phyloP scores from a whole-genome alignment of 345 rosid species.

The Rhizophora mangle region DNA sequence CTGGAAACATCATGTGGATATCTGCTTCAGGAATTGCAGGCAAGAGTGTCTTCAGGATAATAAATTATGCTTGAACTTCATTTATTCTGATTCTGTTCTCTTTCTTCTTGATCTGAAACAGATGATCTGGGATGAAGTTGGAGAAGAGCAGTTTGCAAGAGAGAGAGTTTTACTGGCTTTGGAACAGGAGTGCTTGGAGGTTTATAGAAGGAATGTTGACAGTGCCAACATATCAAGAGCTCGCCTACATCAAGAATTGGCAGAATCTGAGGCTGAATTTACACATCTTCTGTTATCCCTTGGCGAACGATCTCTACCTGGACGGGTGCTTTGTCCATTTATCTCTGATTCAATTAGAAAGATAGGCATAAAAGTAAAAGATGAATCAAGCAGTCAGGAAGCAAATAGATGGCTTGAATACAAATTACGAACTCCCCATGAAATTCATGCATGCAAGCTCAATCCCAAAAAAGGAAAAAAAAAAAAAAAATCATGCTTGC shows the following conservation, averaged over 20 bases:
- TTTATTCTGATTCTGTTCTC: conserved; percentile 4
- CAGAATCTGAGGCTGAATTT: conserved; percentile 95
- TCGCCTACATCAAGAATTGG: conserved; percentile 93
- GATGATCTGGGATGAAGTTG: conserved; percentile 99
- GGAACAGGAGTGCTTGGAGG: conserved; percentile 90
- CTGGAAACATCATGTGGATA: conserved; percentile 82
- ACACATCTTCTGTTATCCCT: conserved; percentile 94
- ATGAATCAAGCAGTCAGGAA: neutral
- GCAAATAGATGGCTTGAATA: neutral
- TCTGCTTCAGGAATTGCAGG: conserved; percentile 87
- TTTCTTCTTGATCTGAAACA: conserved; percentile 25
- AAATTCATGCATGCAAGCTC: neutral
- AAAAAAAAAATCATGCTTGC: neutral
- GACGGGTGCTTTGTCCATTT: conserved; percentile 58
- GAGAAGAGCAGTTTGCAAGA: conserved; percentile 71
- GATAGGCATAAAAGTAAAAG: neutral
- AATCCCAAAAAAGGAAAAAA: neutral
- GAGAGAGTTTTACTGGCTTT: conserved; percentile 81
- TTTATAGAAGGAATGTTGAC: conserved; percentile 92
- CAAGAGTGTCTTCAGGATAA: conserved; percentile 29
- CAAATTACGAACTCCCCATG: neutral
- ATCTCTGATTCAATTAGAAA: conserved; percentile 8
- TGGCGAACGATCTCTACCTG: conserved; percentile 92
- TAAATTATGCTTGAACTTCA: neutral
- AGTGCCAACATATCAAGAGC: conserved; percentile 87